Conservation (phyloP, 306 rosid species). For the Inga oerstediana region DNA sequence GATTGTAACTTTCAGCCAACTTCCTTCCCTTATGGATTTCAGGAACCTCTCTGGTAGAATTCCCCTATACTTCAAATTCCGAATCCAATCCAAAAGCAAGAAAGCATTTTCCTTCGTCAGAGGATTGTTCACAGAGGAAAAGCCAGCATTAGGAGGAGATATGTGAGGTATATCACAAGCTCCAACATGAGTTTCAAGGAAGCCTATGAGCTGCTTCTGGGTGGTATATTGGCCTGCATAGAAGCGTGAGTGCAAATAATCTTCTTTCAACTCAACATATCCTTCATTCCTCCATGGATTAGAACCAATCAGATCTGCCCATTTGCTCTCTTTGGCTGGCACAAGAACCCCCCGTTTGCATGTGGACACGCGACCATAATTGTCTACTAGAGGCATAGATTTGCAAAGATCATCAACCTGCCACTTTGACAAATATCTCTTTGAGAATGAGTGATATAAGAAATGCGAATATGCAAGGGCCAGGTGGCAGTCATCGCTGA, state of each 20-base stretch:
- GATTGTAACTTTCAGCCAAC: constrained; percentile 62
- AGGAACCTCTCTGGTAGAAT: constrained; percentile 47
- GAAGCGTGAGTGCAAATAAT: constrained; percentile 31
- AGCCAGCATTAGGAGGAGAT: constrained; percentile 56
- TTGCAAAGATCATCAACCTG: constrained; percentile 34
- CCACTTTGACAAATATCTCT: constrained; percentile 6
- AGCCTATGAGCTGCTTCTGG: constrained; percentile 30
- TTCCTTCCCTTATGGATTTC: constrained; percentile 58
- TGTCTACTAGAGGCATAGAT: constrained; percentile 66
- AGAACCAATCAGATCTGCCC: constrained; percentile 60
- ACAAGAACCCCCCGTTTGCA: constrained; percentile 44
- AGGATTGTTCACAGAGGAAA: constrained; percentile 51
- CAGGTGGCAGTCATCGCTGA: constrained; percentile 16
- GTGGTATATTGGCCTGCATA: constrained; percentile 45
- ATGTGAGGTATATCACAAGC: constrained; percentile 70
- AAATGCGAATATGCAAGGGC: constrained; percentile 56
- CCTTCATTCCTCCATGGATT: constrained; percentile 63
- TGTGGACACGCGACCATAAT: constrained; percentile 38
- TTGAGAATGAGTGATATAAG: constrained; percentile 49
- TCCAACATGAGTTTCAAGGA: constrained; percentile 42
- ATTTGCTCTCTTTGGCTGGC: constrained; percentile 71
- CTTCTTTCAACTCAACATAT: constrained; percentile 60
- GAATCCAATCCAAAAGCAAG: constrained; percentile 73
- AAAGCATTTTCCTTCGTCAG: constrained; percentile 60
- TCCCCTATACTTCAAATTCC: constrained; percentile 3